phyloP scores from a whole-genome alignment of 148 eudicot genomes.

The Limonium bicolor region DNA sequence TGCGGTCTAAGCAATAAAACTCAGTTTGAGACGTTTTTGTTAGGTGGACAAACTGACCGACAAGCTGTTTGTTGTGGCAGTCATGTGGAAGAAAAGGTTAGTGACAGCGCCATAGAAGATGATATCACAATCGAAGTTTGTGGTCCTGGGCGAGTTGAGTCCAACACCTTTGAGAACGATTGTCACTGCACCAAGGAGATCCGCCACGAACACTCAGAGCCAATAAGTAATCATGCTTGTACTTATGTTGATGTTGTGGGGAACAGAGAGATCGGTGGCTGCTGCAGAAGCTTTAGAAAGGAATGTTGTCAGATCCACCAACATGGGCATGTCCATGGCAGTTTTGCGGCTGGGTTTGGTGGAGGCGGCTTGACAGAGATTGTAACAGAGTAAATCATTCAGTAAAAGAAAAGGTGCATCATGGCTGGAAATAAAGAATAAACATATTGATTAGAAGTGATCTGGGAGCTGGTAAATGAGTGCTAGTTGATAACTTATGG shows the following conservation, averaged over 20 bases:
- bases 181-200: not conserved
- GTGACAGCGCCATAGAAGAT: not conserved
- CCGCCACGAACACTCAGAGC: not conserved
- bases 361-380: constrained; percentile 60
- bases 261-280: constrained; percentile 29
- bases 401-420: no score
- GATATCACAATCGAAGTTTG: not conserved
- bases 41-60: not conserved
- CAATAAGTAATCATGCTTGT: constrained; percentile 12
- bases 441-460: no score
- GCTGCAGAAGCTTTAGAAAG: constrained; percentile 44
- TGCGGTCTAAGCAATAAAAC: not conserved
- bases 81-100: not conserved
- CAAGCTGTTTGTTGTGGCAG: not conserved
- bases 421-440: no score
- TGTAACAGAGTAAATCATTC: constrained; percentile 44
- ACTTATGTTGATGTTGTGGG: constrained; percentile 8
- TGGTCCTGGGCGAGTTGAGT: not conserved
- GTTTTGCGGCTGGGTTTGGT: constrained; percentile 18
- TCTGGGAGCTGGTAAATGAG: no score
- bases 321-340: not conserved
- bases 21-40: not conserved
- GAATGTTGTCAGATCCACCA: constrained; percentile 30
- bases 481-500: no score
- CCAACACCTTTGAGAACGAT: not conserved